Evolutionary conservation across 208 protist species (phyloP), one percentile per base, ranked within the genome.

Genomic region (Trypanosoma avium): DNA sequence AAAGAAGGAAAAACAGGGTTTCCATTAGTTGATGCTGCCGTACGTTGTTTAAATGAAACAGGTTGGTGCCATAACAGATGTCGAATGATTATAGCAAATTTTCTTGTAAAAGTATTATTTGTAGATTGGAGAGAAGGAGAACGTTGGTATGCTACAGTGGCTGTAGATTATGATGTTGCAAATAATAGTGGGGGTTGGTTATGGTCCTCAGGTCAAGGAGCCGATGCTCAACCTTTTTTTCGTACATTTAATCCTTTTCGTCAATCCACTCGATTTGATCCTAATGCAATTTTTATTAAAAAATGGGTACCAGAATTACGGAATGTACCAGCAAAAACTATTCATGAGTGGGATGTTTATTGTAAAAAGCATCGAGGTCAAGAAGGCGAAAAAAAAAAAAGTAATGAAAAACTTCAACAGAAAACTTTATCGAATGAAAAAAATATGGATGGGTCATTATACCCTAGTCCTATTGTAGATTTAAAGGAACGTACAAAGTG

Each of bases 41-140:
- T 98, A 76, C 81, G 89, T 35, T 93, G 96, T 69, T 61, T 98
- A 27, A 77, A 32, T 4, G 57, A 66, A 21, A 97, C 92, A 9
- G 93, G 90, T 17, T 96, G 80, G 76, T 89, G 86, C 54, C 76
- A 84, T 56, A 93, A 93, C 73, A 82, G 88, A 42, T 70, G 67
- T 57, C 84, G 86, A 48, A 78, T 97, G 62, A 63, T 90, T 30
- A 81, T 94, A 49, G 84, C 84, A n/a, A 86, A 82, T 63, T 94
- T 93, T 56, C 75, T 92, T n/a, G 82, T 90, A 45, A 96, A 97
- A 74, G 77, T 92, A 33, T 71, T 97, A 22, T 64, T 68, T 19
- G 80, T 97, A 4, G 92, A 97, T 79, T 97, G 94, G 94, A 80
- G 92, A 21, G 77, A 89, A 47, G 88, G 94, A 24, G 94, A 93